Base-by-base conservation (phyloP, 2,329 filamentous ascomycete genomes). In the Curvularia lunata region DNA sequence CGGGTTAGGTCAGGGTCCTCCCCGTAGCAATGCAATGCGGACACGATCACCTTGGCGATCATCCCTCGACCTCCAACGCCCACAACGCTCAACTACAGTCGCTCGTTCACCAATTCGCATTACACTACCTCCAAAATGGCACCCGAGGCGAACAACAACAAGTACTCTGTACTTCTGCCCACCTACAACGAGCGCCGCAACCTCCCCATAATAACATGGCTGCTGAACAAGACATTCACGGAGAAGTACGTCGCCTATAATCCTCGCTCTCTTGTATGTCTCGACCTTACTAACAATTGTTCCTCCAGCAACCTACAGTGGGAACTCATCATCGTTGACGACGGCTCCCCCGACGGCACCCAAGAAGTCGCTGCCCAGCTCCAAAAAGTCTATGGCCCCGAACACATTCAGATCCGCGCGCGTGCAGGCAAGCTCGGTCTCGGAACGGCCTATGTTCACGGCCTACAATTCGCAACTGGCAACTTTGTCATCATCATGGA, bases 401-500 rank as follows among this genome's bases (percentile, higher is more conserved):
- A 88, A 45, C 91, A 89, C 79, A 88, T 99, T 75, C 75, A 91
- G 67, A 89, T 99, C 65, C 91, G 95, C 80, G 86, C 92, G 23
- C 93, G 96, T 73, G 86, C 91, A 41, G 96, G 96, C 75, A 99
- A 98, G 82, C 90, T 97, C 38, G 94, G 94, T n/a, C 89, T 98
- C 48, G 94, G 94, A 68, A 97, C 94, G 2, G 94, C 94, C 48
- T 98, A 98, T 81, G 91, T 97, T 38, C 93, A 97, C 79, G 94
- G 94, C 51, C 85, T 99, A 59, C 87, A 97, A 77, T 98, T 91
- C 76, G 90, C 85, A 23, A 92, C 88, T 21, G 95, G 95, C 71
- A 97, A 96, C 85, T 98, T 88, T 75, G 91, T 99, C 76, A 91
- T 99, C 83, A 99, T 99, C 85, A 99, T 99, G 95, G 95, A 99